A percentile compares a stretch with the other conserved stretches of the same genome.
These are phyloP conservation scores for Epichloe coenophiala DNA, from an alignment of 2,329 filamentous ascomycete species.

Conservation along the genomic window DNA sequence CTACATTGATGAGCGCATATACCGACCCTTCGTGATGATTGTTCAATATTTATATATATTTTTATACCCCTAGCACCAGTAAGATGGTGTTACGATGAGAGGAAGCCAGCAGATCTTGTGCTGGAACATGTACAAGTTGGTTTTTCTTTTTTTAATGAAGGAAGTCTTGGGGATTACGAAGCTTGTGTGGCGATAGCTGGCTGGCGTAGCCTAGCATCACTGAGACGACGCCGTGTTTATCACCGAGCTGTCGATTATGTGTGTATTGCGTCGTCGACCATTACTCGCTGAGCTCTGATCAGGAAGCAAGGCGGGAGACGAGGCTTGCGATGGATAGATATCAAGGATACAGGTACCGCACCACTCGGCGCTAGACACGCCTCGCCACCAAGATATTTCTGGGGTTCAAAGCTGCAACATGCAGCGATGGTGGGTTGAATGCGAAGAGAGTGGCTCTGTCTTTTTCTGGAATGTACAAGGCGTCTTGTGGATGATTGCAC, in stretches of 20 bases:
- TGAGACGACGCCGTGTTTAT: neutral
- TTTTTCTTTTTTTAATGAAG: conserved; percentile 5
- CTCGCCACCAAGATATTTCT: neutral
- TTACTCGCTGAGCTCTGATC: neutral
- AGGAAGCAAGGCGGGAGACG: neutral
- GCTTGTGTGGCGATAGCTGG: neutral
- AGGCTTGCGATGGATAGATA: neutral
- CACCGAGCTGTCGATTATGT: neutral
- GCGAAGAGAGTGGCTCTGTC: conserved; percentile 3
- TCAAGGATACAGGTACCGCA: neutral
- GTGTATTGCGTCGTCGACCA: neutral
- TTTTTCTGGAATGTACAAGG: conserved; percentile 6
- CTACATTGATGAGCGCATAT: neutral
- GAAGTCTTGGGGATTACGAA: too few relatives aligned
- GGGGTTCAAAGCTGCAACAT: neutral
- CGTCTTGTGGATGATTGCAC: conserved; percentile 3
- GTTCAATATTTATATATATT: conserved; percentile 1
- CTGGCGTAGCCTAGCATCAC: neutral
- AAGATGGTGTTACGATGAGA: conserved; percentile 8
- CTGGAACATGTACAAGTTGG: conserved; percentile 13
- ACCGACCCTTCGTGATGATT: neutral
- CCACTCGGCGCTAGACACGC: neutral
- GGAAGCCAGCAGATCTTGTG: conserved; percentile 10
- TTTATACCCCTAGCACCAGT: conserved; percentile 2
- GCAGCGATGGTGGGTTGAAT: neutral